These are phyloP conservation scores for Candida michaelii DNA, from an alignment of 805 yeast species.

Conservation along the genomic window DNA sequence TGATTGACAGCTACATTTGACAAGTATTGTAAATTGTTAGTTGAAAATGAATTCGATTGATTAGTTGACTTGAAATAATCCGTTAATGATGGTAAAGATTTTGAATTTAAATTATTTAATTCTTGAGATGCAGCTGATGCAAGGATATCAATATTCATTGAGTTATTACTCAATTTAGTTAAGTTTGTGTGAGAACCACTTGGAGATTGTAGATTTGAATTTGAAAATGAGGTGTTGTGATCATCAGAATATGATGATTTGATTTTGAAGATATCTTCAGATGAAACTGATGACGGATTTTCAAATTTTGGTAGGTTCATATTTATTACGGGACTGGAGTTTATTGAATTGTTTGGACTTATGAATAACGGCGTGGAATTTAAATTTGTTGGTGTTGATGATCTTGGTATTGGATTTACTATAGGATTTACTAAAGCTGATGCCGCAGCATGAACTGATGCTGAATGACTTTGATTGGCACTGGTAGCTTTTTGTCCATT, in stretches of 20 bases:
- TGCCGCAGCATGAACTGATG: slow-evolving; percentile 10
- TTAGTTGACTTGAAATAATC: slow-evolving; percentile 39
- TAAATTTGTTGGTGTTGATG: slow-evolving; percentile 8
- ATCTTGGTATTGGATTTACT: slow-evolving; percentile 8
- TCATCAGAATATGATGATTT: slow-evolving; percentile 9
- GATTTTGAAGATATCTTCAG: slow-evolving; percentile 7
- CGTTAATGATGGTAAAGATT: slow-evolving; percentile 52
- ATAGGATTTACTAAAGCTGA: slow-evolving; percentile 9
- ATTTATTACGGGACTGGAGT: slow-evolving; percentile 6
- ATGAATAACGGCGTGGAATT: slow-evolving; percentile 2
- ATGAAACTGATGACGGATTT: neutral
- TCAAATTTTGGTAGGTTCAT: slow-evolving; percentile 1
- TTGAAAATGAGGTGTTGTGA: neutral
- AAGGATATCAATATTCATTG: slow-evolving; percentile 45
- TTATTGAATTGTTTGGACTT: slow-evolving; percentile 2
- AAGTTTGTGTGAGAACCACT: slow-evolving; percentile 2
- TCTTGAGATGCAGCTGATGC: slow-evolving; percentile 60
- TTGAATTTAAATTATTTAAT: slow-evolving; percentile 42
- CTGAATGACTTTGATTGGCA: too few species aligned
- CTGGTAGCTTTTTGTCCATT: neutral
- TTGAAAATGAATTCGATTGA: slow-evolving; percentile 16
- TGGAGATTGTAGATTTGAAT: slow-evolving; percentile 1
- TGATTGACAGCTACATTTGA: slow-evolving; percentile 23
- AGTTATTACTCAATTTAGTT: neutral
- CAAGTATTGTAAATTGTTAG: slow-evolving; percentile 24